Percentiles rank a stretch among this genome's conserved stretches.
Evolutionary conservation across 495 filamentous ascomycete genomes (phyloP).

Genomic region (Recurvomyces mirabilis): DNA sequence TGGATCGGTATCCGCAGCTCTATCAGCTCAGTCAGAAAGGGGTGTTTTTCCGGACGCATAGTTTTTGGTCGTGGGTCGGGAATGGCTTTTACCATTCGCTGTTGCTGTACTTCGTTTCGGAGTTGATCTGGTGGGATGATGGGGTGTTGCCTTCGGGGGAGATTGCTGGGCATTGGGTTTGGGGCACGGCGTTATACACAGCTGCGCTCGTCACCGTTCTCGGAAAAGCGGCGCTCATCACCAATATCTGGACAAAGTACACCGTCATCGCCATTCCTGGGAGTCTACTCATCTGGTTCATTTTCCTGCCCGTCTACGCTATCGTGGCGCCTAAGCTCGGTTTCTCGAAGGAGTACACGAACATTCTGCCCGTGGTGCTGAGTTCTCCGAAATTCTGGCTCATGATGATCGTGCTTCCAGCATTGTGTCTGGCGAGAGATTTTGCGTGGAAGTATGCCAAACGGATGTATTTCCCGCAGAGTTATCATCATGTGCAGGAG

Average conservation of each 20-base stretch:
- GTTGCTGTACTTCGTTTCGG: constrained; percentile 72
- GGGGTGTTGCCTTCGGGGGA: constrained; percentile 63
- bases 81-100: constrained; percentile 96
- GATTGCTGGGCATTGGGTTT: constrained; percentile 89
- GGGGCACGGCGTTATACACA: constrained; percentile 87
- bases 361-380: constrained; percentile 71
- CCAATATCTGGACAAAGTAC: constrained; percentile 98
- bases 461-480: constrained; percentile 90
- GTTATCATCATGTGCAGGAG: constrained; percentile 98
- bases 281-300: constrained; percentile 81
- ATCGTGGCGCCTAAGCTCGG: constrained; percentile 75
- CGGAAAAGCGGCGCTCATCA: constrained; percentile 87
- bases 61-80: constrained; percentile 82
- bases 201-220: constrained; percentile 84
- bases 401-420: constrained; percentile 66
- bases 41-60: constrained; percentile 80
- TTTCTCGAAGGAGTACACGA: constrained; percentile 75
- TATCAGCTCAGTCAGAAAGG: constrained; percentile 90
- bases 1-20: constrained; percentile 94
- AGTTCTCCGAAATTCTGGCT: constrained; percentile 79
- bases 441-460: constrained; percentile 73
- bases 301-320: constrained; percentile 82
- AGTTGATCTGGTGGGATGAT: constrained; percentile 71
- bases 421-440: constrained; percentile 78
- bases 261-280: constrained; percentile 92